Conservation (phyloP, 2,329 filamentous ascomycete species). For the Diaporthe amygdali region DNA sequence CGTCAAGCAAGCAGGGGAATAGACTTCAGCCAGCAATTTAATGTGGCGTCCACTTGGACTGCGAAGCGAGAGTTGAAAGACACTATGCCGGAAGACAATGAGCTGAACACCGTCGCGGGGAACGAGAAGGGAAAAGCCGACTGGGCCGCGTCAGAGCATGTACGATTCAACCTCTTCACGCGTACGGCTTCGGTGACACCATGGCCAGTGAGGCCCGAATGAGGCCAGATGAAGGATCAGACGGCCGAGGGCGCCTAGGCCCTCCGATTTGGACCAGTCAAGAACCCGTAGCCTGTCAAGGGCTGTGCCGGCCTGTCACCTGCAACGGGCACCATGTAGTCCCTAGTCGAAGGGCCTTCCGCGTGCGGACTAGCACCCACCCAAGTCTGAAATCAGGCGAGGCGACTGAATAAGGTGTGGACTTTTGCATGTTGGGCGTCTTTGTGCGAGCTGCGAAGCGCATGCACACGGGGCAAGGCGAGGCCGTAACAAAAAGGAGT, state of each 20-base stretch:
- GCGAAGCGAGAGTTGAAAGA: too few species aligned
- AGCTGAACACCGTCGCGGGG: background rate
- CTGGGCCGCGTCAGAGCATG: background rate
- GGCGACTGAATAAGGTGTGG: background rate
- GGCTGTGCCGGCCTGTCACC: background rate
- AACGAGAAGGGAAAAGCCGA: background rate
- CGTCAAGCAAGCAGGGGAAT: background rate
- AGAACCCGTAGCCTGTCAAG: background rate
- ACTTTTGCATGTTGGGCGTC: background rate
- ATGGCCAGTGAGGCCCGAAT: background rate
- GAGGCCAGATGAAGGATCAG: background rate
- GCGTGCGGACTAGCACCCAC: background rate
- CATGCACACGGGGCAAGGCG: background rate
- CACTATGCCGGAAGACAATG: background rate
- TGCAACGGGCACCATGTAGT: background rate
- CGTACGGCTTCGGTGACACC: slow-evolving; percentile 6
- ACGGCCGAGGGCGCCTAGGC: background rate
- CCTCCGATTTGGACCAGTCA: background rate
- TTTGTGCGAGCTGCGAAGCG: background rate
- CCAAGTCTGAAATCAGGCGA: background rate
- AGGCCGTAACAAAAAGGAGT: slow-evolving; percentile 28
- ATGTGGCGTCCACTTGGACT: background rate
- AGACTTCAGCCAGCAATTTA: too few species aligned
- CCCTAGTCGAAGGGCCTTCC: background rate
- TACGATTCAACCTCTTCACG: background rate